phyloP scores from a whole-genome alignment of 2,329 filamentous ascomycete species.

The Xylaria sp. region DNA sequence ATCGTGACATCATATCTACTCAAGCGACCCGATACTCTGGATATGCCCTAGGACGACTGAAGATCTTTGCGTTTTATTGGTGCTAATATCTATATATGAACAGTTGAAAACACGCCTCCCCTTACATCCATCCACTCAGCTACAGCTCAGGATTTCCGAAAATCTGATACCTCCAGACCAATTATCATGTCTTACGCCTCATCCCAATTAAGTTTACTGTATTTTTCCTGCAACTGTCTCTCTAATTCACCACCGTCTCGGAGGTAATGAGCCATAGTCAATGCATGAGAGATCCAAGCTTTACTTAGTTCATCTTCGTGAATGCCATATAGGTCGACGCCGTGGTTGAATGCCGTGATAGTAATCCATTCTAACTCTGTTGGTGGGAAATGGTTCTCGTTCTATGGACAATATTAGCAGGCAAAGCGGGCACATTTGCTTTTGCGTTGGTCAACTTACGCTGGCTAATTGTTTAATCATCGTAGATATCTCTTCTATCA shows the following conservation, averaged over 20 bases:
- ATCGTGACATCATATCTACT: neutral
- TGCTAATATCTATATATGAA: too few relatives aligned
- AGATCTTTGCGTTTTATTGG: neutral
- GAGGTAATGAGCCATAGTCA: constrained; percentile 69
- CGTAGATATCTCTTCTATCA: constrained; percentile 71
- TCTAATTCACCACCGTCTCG: constrained; percentile 64
- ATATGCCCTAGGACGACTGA: too few relatives aligned
- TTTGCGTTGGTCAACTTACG: constrained; percentile 51
- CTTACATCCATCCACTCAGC: neutral
- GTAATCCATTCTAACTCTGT: constrained; percentile 83
- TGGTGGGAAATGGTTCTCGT: constrained; percentile 65
- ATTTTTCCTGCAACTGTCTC: constrained; percentile 57
- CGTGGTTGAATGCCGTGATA: constrained; percentile 75
- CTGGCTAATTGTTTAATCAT: constrained; percentile 63
- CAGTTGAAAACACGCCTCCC: too few relatives aligned
- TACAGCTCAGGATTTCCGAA: too few relatives aligned
- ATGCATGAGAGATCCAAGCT: constrained; percentile 71
- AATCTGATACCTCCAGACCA: neutral
- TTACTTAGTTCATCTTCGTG: constrained; percentile 66
- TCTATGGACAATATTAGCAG: constrained; percentile 45
- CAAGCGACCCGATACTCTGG: neutral
- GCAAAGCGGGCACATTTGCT: neutral
- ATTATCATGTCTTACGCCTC: neutral
- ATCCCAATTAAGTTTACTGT: constrained; percentile 52
- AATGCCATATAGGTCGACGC: constrained; percentile 71